Evolutionary conservation across 306 rosid genomes (phyloP).

Genomic region (Lathyrus aphaca): DNA sequence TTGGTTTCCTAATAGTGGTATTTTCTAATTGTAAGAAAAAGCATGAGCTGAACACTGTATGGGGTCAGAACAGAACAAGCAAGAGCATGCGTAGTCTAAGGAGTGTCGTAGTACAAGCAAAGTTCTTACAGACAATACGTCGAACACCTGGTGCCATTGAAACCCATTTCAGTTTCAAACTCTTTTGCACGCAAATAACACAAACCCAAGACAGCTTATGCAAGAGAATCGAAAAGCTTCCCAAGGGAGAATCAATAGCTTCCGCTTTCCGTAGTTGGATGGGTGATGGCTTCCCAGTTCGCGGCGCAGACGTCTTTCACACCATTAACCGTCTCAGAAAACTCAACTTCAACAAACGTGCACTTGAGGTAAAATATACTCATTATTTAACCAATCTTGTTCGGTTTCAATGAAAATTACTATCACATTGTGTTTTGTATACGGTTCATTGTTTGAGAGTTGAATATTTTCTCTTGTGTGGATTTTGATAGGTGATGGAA

Average conservation of each 20-base stretch:
- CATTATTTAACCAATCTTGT: not conserved
- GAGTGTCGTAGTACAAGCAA: conserved; percentile 2
- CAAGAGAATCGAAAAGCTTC: conserved; percentile 73
- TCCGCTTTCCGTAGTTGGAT: conserved; percentile 86
- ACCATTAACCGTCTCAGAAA: conserved; percentile 88
- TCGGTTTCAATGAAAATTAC: conserved; percentile 2
- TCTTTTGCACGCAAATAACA: conserved; percentile 56
- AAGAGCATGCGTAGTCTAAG: conserved; percentile 40
- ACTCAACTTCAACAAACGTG: conserved; percentile 75
- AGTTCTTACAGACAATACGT: conserved; percentile 61
- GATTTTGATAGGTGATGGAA: conserved; percentile 79
- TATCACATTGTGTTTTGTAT: conserved; percentile 10
- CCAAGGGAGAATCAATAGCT: conserved; percentile 58
- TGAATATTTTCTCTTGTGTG: conserved; percentile 13
- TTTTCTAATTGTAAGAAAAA: too few relatives aligned
- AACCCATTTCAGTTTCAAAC: conserved; percentile 33
- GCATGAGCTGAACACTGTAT: not conserved
- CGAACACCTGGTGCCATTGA: conserved; percentile 53
- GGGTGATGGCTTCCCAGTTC: conserved; percentile 88
- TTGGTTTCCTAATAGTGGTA: too few relatives aligned
- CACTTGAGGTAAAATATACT: conserved; percentile 64
- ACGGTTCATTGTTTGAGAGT: not conserved
- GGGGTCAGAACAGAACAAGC: not conserved
- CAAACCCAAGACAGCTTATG: conserved; percentile 58
- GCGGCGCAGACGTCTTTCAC: conserved; percentile 74